Percentiles rank a stretch among this genome's conserved stretches.
Conservation (phyloP, 1,139 yeast genomes). For the Blastobotrys petasosporus region DNA sequence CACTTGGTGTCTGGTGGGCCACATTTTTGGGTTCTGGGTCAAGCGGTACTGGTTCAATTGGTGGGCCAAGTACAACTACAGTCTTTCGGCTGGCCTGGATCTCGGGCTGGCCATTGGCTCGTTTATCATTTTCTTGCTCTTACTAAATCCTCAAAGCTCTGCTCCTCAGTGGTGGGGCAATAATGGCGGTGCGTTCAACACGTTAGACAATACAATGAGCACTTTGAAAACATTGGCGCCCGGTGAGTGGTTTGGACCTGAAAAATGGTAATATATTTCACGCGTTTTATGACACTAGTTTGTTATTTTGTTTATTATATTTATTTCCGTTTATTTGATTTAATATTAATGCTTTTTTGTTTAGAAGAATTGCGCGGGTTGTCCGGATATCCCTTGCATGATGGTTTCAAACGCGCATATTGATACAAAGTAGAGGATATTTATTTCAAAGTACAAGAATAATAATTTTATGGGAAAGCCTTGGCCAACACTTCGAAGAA, state of each 20-base stretch:
- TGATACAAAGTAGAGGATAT: too few relatives aligned
- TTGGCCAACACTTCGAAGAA: slow-evolving; percentile 45
- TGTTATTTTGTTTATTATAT: background rate
- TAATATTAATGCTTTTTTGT: too few relatives aligned
- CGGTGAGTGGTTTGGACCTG: slow-evolving; percentile 29
- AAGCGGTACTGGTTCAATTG: slow-evolving; percentile 49
- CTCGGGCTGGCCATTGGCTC: slow-evolving; percentile 51
- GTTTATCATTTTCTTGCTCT: slow-evolving; percentile 43
- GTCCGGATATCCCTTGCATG: too few relatives aligned
- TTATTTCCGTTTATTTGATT: background rate
- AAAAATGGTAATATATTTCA: slow-evolving; percentile 18
- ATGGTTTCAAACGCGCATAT: too few relatives aligned
- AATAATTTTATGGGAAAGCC: slow-evolving; percentile 3
- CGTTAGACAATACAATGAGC: slow-evolving; percentile 20
- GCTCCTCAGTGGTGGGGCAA: slow-evolving; percentile 57
- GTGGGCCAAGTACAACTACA: slow-evolving; percentile 63
- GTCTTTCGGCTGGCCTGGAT: slow-evolving; percentile 53
- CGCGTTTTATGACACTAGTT: background rate
- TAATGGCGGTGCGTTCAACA: slow-evolving; percentile 24
- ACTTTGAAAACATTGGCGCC: slow-evolving; percentile 20
- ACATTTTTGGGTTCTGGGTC: slow-evolving; percentile 47
- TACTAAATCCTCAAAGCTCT: slow-evolving; percentile 35
- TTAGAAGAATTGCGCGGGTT: too few relatives aligned
- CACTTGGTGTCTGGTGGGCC: slow-evolving; percentile 45
- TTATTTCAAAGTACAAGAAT: too few relatives aligned